Evolutionary conservation across 2,329 filamentous ascomycete species (phyloP), one percentile per base, ranked within the genome.

Genomic region (Fusarium sambucinum): DNA sequence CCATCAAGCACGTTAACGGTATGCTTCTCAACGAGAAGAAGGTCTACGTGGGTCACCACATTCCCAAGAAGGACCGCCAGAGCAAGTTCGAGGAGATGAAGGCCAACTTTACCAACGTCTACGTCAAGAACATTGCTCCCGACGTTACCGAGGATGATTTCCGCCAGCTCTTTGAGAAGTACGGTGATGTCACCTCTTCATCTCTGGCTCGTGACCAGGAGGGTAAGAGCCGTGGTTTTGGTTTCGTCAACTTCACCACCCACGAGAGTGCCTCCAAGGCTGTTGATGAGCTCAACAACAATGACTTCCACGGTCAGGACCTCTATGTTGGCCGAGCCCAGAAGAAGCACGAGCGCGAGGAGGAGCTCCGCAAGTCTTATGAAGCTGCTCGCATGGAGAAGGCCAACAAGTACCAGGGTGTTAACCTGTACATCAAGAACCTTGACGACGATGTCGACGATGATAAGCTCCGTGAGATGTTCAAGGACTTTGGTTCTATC

Each of bases 61-160:
- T 99, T 77, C 94, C 96, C 81, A 98, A 98, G 92, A 98, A 98
- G 89, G 96, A 99, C 80, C 95, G 96, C 77, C 96, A 98, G 89
- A 97, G 93, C 93, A 99, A 99, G 86, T 98, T 98, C 76, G 96
- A 99, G 86, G 96, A 99, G 88, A 99, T 99, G 95, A 99, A 99
- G 91, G 96, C 96, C 82, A 99, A 99, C 88, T 99, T 96, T 88
- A 99, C 96, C 86, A 99, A 99, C 82, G 90, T 99, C 82, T 99
- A 99, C 85, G 93, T 99, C 85, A 99, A 99, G 90, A 99, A 99
- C 86, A 91, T 99, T 75, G 89, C 90, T 76, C 77, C 84, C 35
- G 95, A 97, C 48, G 92, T 91, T 69, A 91, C 89, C 62, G 96
- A 99, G 66, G 94, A 98, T 11, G 92, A 98, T 79, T 98, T 99